A percentile compares a stretch with the other conserved stretches of the same genome.
Conservation (phyloP, 768 basidiomycete species). For the Termitomyces bulborhizus region DNA sequence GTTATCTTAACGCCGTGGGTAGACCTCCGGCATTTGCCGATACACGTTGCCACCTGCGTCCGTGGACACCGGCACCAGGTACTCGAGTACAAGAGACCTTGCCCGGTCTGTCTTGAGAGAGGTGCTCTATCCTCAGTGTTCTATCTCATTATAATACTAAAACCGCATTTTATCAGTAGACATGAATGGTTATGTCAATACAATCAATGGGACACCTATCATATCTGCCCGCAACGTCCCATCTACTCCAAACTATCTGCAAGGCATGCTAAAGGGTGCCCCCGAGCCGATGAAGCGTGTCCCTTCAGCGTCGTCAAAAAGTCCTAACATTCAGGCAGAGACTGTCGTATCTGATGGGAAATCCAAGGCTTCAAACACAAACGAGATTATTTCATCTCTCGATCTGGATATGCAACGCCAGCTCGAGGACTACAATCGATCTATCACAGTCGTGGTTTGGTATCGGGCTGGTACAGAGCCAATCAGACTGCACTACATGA, state of each 20-base stretch:
- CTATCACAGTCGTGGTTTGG: slow-evolving; percentile 65
- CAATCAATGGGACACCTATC: slow-evolving; percentile 1
- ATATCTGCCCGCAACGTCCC: slow-evolving; percentile 1
- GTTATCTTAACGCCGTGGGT: not conserved
- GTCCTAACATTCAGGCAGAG: not conserved
- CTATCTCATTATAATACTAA: not conserved
- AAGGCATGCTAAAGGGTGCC: slow-evolving; percentile 7
- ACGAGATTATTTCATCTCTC: not conserved
- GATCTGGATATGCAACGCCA: slow-evolving; percentile 34
- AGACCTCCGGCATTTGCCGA: slow-evolving; percentile 10
- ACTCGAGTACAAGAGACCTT: slow-evolving; percentile 12
- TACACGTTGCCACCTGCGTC: slow-evolving; percentile 5
- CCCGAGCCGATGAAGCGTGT: slow-evolving; percentile 7
- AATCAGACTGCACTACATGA: slow-evolving; percentile 48
- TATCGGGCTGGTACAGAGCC: slow-evolving; percentile 58
- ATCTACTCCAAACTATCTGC: slow-evolving; percentile 10
- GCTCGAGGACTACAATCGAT: slow-evolving; percentile 40
- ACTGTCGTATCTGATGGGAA: not conserved
- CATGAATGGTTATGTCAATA: slow-evolving; percentile 9
- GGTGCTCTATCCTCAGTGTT: not conserved
- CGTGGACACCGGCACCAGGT: slow-evolving; percentile 14
- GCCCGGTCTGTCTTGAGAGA: slow-evolving; percentile 9
- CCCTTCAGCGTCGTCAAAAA: slow-evolving; percentile 4
- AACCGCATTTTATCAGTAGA: not conserved
- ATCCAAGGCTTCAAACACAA: not conserved